Evolutionary conservation across 495 filamentous ascomycete species (phyloP).

Genomic region (Neurospora pannonica): DNA sequence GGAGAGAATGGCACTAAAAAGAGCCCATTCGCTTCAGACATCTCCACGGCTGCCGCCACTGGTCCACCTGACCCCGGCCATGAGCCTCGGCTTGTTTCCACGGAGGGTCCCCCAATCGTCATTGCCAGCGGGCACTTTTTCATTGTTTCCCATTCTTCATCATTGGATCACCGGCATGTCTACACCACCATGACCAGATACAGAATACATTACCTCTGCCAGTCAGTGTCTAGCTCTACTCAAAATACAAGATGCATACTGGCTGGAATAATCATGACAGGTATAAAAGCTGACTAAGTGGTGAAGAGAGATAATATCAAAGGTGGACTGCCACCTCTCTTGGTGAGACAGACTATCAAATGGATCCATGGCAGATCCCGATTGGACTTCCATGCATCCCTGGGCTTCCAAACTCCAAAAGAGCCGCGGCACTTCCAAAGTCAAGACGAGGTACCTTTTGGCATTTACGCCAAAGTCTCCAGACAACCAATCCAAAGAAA

Average conservation of each 20-base stretch:
- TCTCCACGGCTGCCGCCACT: neutral
- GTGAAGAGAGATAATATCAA: neutral
- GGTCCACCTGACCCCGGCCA: neutral
- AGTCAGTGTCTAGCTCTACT: neutral
- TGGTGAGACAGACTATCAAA: neutral
- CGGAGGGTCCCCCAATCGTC: neutral
- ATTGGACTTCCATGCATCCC: neutral
- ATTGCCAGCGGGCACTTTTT: neutral
- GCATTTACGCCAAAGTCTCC: neutral
- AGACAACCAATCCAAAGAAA: neutral
- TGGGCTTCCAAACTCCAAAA: neutral
- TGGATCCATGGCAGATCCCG: neutral
- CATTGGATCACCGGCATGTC: neutral
- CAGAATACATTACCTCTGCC: neutral
- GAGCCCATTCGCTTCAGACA: neutral
- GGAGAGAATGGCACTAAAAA: neutral
- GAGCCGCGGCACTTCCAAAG: neutral
- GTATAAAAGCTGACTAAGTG: neutral
- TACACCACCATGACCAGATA: neutral
- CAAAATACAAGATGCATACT: neutral
- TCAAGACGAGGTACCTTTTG: neutral
- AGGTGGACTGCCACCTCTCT: neutral
- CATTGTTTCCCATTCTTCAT: neutral
- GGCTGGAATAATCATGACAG: neutral
- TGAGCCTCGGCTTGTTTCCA: neutral